These are phyloP conservation scores for Vitis hybrid DNA, from an alignment of 177 flowering plant genomes.

Conservation along the genomic window DNA sequence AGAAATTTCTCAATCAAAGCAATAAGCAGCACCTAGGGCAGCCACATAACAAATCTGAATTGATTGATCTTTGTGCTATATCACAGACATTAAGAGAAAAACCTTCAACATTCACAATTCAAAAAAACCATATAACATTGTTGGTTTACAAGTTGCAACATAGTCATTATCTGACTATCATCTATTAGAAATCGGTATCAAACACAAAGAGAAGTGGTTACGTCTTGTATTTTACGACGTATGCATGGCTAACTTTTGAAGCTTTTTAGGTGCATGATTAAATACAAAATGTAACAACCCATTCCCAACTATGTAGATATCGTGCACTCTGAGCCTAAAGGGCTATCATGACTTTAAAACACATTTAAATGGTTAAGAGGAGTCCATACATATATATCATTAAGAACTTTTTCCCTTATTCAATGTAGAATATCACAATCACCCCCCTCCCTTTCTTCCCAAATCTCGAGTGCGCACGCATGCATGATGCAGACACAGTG, in stretches of 20 bases:
- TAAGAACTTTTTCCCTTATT: too few species aligned
- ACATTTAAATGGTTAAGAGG: too few species aligned
- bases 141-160: too few species aligned
- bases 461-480: fast-evolving
- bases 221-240: neutral
- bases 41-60: neutral
- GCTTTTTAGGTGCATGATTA: neutral
- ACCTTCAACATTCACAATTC: constrained; percentile 1
- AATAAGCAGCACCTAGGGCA: neutral
- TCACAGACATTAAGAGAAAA: neutral
- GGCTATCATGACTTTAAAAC: too few species aligned
- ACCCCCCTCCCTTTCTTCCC: too few species aligned
- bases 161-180: neutral
- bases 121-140: neutral
- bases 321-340: too few species aligned
- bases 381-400: too few species aligned
- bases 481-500: too few species aligned
- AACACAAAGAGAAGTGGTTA: neutral
- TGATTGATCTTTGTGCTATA: neutral
- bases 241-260: neutral
- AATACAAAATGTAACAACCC: too few species aligned
- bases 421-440: too few species aligned
- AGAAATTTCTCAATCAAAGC: neutral
- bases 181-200: neutral
- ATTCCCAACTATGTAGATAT: too few species aligned